These are phyloP conservation scores for Lactarius quietus DNA, from an alignment of 768 basidiomycete species.

Conservation along the genomic window DNA sequence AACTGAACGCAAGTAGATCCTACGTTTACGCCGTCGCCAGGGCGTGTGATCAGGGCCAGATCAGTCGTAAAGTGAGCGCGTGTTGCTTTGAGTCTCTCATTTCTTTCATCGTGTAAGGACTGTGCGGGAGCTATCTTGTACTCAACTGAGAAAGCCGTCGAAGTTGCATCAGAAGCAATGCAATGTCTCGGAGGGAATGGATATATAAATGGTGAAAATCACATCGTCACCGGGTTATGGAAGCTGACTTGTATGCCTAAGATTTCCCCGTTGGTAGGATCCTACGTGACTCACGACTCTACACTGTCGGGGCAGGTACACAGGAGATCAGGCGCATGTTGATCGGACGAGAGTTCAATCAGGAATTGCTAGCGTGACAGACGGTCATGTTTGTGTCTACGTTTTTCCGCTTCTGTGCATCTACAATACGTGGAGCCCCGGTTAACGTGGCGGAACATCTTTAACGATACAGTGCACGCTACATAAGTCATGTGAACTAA, in stretches of 20 bases:
- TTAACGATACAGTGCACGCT: too few species aligned
- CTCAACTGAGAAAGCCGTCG: slow-evolving; percentile 87
- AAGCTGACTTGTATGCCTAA: slow-evolving; percentile 31
- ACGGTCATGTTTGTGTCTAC: neutral
- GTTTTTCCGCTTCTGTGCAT: neutral
- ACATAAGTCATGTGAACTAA: too few species aligned
- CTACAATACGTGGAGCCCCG: too few species aligned
- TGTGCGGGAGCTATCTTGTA: slow-evolving; percentile 94
- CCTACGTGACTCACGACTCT: slow-evolving; percentile 81
- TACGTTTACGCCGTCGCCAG: slow-evolving; percentile 93
- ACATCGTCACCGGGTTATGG: neutral
- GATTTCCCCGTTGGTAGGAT: slow-evolving; percentile 90
- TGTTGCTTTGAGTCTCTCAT: neutral
- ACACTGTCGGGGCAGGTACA: slow-evolving; percentile 94
- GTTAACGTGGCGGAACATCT: too few species aligned
- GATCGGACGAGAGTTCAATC: slow-evolving; percentile 90
- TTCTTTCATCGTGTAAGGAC: slow-evolving; percentile 51
- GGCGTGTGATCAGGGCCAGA: slow-evolving; percentile 76
- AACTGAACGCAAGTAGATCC: slow-evolving; percentile 79
- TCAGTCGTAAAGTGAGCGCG: slow-evolving; percentile 68
- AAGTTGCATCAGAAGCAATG: slow-evolving; percentile 88
- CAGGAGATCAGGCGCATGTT: slow-evolving; percentile 94
- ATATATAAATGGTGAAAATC: slow-evolving; percentile 76
- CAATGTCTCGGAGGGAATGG: slow-evolving; percentile 95
- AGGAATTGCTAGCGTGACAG: slow-evolving; percentile 41